phyloP scores from a whole-genome alignment of 495 filamentous ascomycete genomes.

The Neurospora sp. region DNA sequence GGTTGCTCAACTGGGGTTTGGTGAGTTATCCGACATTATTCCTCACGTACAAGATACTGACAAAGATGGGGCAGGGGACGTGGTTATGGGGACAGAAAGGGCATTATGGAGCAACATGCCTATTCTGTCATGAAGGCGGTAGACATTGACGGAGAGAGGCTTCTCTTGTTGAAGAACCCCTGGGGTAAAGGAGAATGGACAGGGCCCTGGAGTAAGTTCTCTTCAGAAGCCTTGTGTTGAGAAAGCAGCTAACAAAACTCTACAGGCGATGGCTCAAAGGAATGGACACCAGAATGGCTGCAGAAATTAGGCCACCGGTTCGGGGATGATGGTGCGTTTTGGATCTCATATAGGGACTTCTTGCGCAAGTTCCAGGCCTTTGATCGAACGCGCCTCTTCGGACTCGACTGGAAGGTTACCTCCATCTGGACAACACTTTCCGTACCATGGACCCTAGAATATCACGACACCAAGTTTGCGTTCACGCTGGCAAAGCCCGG shows the following conservation, averaged over 20 bases:
- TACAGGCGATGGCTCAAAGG: slow-evolving; percentile 62
- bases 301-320: slow-evolving; percentile 68
- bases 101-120: slow-evolving; percentile 73
- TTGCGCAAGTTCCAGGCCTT: slow-evolving; percentile 74
- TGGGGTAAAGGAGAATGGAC: slow-evolving; percentile 84
- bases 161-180: slow-evolving; percentile 76
- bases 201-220: slow-evolving; percentile 57
- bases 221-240: background rate
- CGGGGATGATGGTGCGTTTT: slow-evolving; percentile 74
- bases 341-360: slow-evolving; percentile 69
- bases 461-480: slow-evolving; percentile 72
- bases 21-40: slow-evolving; percentile 1
- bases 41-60: background rate
- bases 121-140: slow-evolving; percentile 81
- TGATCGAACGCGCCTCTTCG: slow-evolving; percentile 82
- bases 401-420: slow-evolving; percentile 69
- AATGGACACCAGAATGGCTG: slow-evolving; percentile 90
- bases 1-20: slow-evolving; percentile 61
- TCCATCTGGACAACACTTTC: slow-evolving; percentile 78
- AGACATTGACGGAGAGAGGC: slow-evolving; percentile 62
- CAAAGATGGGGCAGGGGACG: slow-evolving; percentile 25
- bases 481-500: slow-evolving; percentile 56
- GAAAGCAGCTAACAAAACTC: background rate
- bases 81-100: slow-evolving; percentile 54
- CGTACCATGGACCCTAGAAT: slow-evolving; percentile 79